Conservation (phyloP, 2,329 filamentous ascomycete species). For the Pestalotiopsis sp. region DNA sequence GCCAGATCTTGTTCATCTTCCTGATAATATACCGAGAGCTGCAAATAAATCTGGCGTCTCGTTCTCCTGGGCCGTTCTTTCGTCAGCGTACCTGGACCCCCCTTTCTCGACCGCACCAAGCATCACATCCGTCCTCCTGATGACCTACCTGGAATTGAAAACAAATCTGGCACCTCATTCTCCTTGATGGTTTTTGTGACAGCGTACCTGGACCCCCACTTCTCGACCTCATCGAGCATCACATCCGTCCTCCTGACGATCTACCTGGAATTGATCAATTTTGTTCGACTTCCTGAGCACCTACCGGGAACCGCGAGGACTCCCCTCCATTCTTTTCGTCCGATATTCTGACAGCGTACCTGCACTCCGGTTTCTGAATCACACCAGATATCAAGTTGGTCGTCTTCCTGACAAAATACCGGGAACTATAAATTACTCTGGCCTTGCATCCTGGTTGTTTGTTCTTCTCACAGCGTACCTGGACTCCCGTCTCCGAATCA, state of each 20-base stretch:
- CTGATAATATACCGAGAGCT: no score
- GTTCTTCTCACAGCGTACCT: not conserved
- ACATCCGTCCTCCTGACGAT: not conserved
- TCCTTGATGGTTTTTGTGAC: not conserved
- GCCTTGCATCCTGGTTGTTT: not conserved
- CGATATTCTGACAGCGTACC: no score
- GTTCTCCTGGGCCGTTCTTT: no score
- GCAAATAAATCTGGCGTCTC: no score
- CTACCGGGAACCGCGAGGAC: not conserved
- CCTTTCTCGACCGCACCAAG: no score
- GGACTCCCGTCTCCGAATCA: not conserved
- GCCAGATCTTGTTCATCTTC: no score
- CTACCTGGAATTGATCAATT: not conserved
- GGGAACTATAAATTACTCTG: not conserved
- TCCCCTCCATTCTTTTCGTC: not conserved
- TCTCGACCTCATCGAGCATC: not conserved
- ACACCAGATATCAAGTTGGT: not conserved
- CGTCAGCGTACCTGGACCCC: no score
- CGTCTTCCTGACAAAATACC: not conserved
- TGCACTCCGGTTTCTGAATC: no score
- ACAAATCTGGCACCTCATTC: not conserved
- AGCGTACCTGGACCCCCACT: not conserved
- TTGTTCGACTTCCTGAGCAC: not conserved
- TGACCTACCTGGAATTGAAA: no score
- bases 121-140: no score